Evolutionary conservation across 2,329 filamentous ascomycete species (phyloP).

Genomic region (Claviceps citrina): DNA sequence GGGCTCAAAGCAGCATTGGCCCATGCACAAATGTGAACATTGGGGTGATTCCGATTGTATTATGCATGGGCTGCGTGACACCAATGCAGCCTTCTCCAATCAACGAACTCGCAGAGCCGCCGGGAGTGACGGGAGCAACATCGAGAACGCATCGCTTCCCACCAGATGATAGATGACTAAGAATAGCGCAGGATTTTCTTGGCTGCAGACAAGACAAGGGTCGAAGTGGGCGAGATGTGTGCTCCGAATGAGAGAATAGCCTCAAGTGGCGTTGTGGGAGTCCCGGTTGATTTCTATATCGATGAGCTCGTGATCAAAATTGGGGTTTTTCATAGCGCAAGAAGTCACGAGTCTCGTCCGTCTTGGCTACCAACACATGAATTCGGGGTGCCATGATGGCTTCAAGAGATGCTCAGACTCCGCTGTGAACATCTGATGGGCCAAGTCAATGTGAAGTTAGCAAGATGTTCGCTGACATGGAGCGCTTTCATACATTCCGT

Average conservation of each 20-base stretch:
- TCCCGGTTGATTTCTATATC: too few species aligned
- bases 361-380: not conserved
- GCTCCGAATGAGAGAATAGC: too few species aligned
- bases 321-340: not conserved
- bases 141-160: not conserved
- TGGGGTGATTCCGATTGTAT: too few species aligned
- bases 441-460: too few species aligned
- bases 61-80: not conserved
- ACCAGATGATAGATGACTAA: too few species aligned
- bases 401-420: not conserved
- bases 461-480: too few species aligned
- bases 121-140: not conserved
- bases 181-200: not conserved
- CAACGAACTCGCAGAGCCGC: slow-evolving; percentile 4
- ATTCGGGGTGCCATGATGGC: not conserved
- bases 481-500: too few species aligned
- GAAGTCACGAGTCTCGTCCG: not conserved
- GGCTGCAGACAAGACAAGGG: not conserved
- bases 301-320: not conserved
- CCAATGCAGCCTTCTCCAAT: slow-evolving; percentile 2
- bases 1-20: too few species aligned
- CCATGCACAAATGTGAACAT: too few species aligned
- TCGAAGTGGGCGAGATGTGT: too few species aligned
- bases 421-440: not conserved
- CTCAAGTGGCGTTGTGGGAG: too few species aligned